Percentiles rank a stretch among this genome's conserved stretches.
Evolutionary conservation across 129 eudicot species (phyloP).

Genomic region (Escallonia herrerae): DNA sequence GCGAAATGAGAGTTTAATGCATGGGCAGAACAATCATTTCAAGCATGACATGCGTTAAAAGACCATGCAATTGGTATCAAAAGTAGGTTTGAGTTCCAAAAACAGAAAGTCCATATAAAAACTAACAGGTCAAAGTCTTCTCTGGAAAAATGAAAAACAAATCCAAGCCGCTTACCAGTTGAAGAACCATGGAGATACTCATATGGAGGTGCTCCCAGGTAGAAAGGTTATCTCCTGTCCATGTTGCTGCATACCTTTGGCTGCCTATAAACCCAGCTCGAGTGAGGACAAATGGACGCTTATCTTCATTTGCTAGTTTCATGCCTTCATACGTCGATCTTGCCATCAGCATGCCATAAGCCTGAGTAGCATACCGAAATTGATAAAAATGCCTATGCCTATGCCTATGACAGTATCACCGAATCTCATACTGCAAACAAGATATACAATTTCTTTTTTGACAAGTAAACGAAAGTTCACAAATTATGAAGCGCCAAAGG

Average conservation of each 20-base stretch:
- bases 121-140: no score
- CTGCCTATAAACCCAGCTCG: slow-evolving; percentile 95
- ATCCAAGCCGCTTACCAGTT: slow-evolving; percentile 53
- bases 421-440: no score
- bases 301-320: slow-evolving; percentile 58
- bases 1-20: no score
- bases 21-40: no score
- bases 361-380: slow-evolving; percentile 32
- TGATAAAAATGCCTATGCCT: no score
- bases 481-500: no score
- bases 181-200: slow-evolving; percentile 95
- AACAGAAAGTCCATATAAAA: no score
- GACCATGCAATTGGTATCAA: no score
- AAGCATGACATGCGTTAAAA: no score
- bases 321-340: slow-evolving; percentile 87
- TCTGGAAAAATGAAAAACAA: background rate
- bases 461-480: no score
- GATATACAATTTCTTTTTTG: no score
- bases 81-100: no score
- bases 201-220: slow-evolving; percentile 98
- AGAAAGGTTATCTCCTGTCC: slow-evolving; percentile 97
- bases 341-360: slow-evolving; percentile 95
- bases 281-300: slow-evolving; percentile 90
- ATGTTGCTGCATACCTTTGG: slow-evolving; percentile 93
- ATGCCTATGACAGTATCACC: background rate